Evolutionary conservation across 2,329 filamentous ascomycete species (phyloP).

Genomic region (Fusarium sp.): DNA sequence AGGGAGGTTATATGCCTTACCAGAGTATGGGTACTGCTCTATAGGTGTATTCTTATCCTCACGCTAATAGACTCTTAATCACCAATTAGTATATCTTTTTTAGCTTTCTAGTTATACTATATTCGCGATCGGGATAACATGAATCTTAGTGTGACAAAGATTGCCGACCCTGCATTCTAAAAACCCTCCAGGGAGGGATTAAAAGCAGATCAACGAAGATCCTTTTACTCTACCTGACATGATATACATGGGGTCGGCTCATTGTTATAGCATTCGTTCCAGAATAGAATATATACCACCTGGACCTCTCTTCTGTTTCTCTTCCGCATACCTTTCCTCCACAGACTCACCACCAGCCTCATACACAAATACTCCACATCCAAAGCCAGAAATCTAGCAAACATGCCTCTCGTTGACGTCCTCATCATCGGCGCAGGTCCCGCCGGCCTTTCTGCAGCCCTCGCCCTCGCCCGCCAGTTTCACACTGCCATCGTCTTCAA

Average conservation of each 20-base stretch:
- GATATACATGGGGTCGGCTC: no score
- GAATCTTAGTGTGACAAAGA: background rate
- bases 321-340: accelerated
- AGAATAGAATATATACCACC: background rate
- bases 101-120: no score
- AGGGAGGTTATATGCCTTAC: background rate
- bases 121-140: background rate
- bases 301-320: background rate
- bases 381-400: background rate
- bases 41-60: accelerated
- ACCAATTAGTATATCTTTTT: background rate
- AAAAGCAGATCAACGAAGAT: accelerated
- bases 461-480: background rate
- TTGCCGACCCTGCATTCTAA: background rate
- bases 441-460: background rate
- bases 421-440: background rate
- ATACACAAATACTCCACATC: background rate
- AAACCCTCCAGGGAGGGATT: background rate
- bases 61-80: background rate
- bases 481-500: background rate
- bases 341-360: background rate
- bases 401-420: background rate
- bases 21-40: background rate
- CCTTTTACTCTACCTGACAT: accelerated
- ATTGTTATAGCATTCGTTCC: accelerated